Evolutionary conservation across 2,329 filamentous ascomycete species (phyloP), one percentile per base, ranked within the genome.

Genomic region (Neopestalotiopsis sp.): DNA sequence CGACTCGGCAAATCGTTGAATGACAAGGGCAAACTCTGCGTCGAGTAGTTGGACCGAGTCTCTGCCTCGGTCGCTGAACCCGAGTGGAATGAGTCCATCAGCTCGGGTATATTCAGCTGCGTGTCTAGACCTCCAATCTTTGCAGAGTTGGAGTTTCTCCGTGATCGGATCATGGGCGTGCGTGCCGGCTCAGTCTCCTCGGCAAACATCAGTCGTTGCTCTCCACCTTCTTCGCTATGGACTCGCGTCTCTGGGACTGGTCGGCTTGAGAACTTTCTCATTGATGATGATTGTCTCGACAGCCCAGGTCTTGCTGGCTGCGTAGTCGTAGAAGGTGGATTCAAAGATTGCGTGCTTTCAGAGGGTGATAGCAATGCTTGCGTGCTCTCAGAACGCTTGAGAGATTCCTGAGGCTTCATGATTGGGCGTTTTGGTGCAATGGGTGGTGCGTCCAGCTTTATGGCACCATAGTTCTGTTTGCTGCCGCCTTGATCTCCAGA

Each of bases 1-100:
- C 93, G 89, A 74, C 92, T 93, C 0, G 94, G 94, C 4, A 97
- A 83, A 75, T 97, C 93, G 74, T 97, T 97, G 83, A 97, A 97
- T 2, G 90, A 94, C 2, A 97, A 83, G 0, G 93, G 88, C 3
- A 94, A 80, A 2, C 88, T 86, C 66, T 90, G 89, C 28, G 88
- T 88, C 3, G 88, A 87, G 75, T 87, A 88, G 17, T 82, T 79
- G 3, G 84, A 86, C 5, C 82, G 6, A 61, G 78, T 75, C 24
- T 73, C 75, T 56, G 72, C 74, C 40, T 77, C 76, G 14, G 69
- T 1, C 63, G 63, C 61, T 72, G 73, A 14, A 4, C 67, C 69
- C 14, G 77, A 67, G 10, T 79, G 75, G 70, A 85, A 83, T 4
- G 81, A 81, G 13, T 81, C 80, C 1, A 84, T 72, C 30, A 87